Conservation (phyloP, 1,284 basidiomycete genomes). For the Spongispora temasekensis region DNA sequence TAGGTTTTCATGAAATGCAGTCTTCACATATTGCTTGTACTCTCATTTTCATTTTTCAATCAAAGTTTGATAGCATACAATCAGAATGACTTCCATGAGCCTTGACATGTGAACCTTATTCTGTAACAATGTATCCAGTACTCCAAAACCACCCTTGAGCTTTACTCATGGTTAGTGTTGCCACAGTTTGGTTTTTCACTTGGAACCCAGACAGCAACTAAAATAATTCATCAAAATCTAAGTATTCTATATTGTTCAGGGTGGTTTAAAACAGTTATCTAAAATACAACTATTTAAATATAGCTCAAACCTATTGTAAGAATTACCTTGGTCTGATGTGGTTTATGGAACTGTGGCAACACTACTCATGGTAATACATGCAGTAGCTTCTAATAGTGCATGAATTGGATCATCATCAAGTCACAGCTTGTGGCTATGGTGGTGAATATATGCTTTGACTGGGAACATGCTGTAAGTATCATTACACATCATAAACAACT, state of each 20-base stretch:
- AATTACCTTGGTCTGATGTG: too few species aligned
- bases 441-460: constrained; percentile 23
- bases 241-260: too few species aligned
- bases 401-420: neutral
- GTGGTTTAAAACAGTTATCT: too few species aligned
- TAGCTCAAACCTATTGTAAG: too few species aligned
- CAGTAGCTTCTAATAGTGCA: neutral
- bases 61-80: neutral
- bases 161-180: too few species aligned
- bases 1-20: neutral
- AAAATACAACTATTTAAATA: too few species aligned
- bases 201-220: too few species aligned
- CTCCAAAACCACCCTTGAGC: neutral
- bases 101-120: too few species aligned
- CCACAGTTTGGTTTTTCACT: too few species aligned
- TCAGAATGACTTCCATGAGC: neutral
- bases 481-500: neutral
- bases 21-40: neutral
- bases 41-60: neutral
- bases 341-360: too few species aligned
- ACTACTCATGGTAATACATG: neutral
- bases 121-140: neutral
- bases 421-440: constrained; percentile 9
- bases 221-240: too few species aligned
- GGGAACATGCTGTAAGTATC: neutral